Evolutionary conservation across 2,329 filamentous ascomycete species (phyloP).

Genomic region (Aspergillus pseudoviridinutans): DNA sequence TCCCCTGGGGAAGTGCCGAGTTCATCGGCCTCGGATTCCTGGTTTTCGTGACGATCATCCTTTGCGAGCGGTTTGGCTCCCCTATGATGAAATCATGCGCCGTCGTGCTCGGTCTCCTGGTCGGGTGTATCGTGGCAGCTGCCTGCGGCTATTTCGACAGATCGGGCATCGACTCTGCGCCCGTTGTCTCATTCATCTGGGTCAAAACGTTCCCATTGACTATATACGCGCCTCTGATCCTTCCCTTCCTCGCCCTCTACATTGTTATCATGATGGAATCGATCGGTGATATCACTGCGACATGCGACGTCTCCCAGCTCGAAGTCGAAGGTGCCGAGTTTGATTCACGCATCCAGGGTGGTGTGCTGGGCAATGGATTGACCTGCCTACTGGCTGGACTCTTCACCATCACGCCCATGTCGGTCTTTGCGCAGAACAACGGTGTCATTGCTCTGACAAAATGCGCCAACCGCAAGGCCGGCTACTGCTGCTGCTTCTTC

Average conservation of each 20-base stretch:
- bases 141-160: conserved; percentile 63
- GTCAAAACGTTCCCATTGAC: conserved; percentile 64
- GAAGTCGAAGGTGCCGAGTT: conserved; percentile 62
- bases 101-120: conserved; percentile 60
- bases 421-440: conserved; percentile 66
- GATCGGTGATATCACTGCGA: conserved; percentile 65
- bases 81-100: conserved; percentile 68
- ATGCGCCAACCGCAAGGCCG: conserved; percentile 65
- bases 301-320: conserved; percentile 61
- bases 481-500: conserved; percentile 63
- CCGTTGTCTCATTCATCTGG: conserved; percentile 66
- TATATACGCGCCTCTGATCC: conserved; percentile 62
- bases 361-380: conserved; percentile 63
- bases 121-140: conserved; percentile 64
- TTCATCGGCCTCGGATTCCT: conserved; percentile 65
- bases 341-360: conserved; percentile 66
- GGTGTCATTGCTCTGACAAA: conserved; percentile 65
- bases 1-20: conserved; percentile 61
- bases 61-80: conserved; percentile 65
- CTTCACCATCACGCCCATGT: conserved; percentile 66
- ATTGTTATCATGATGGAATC: conserved; percentile 66
- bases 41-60: conserved; percentile 64
- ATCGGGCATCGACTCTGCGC: conserved; percentile 56
- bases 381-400: conserved; percentile 61
- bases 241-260: conserved; percentile 56